These are phyloP conservation scores for Amanita rimosa DNA, from an alignment of 768 basidiomycete species.

Conservation along the genomic window DNA sequence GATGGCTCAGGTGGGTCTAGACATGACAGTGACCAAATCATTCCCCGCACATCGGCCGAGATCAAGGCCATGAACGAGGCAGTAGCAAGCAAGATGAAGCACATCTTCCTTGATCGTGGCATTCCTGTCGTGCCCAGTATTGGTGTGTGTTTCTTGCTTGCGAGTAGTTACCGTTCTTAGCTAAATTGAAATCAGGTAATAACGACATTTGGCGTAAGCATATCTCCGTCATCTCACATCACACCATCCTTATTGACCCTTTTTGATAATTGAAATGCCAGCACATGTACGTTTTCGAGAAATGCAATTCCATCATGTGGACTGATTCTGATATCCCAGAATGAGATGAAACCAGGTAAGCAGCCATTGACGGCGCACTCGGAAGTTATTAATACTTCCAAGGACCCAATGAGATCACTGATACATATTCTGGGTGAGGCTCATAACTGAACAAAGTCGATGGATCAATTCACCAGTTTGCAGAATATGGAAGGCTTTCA, in stretches of 20 bases:
- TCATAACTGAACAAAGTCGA: slow-evolving; percentile 5
- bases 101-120: slow-evolving; percentile 56
- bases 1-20: slow-evolving; percentile 22
- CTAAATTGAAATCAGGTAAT: slow-evolving; percentile 44
- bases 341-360: slow-evolving; percentile 55
- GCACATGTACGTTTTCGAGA: slow-evolving; percentile 40
- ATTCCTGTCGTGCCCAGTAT: slow-evolving; percentile 78
- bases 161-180: slow-evolving; percentile 1
- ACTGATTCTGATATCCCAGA: slow-evolving; percentile 25
- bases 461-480: slow-evolving; percentile 8
- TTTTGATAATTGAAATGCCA: slow-evolving; percentile 12
- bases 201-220: slow-evolving; percentile 87
- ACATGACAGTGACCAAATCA: slow-evolving; percentile 73
- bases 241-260: slow-evolving; percentile 8
- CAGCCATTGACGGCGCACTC: not conserved
- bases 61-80: slow-evolving; percentile 67
- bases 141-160: slow-evolving; percentile 28
- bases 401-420: slow-evolving; percentile 63
- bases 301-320: slow-evolving; percentile 4
- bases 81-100: slow-evolving; percentile 58
- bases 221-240: slow-evolving; percentile 6
- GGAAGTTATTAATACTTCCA: slow-evolving; percentile 8
- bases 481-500: slow-evolving; percentile 74
- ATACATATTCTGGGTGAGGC: slow-evolving; percentile 57
- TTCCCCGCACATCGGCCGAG: slow-evolving; percentile 74